Conservation (phyloP, 2,329 filamentous ascomycete genomes). For the Fusarium napiforme region DNA sequence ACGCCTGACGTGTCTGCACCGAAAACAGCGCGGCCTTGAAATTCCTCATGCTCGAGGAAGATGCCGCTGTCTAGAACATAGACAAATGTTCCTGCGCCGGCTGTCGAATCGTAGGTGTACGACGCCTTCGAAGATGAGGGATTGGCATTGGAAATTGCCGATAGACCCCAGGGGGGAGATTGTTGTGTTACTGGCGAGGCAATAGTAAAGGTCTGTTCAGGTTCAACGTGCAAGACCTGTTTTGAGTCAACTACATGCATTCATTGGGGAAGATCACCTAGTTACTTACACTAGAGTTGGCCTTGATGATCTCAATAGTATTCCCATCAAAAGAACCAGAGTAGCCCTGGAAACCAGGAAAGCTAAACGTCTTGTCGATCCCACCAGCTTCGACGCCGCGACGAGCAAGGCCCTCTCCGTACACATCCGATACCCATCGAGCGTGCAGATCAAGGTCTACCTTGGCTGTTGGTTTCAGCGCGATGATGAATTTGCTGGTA, state of each 20-base stretch:
- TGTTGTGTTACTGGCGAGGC: neutral
- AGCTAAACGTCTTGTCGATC: neutral
- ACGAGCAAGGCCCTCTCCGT: neutral
- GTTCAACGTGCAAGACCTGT: neutral
- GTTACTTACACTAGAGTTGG: neutral
- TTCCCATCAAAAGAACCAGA: neutral
- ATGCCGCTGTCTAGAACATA: constrained; percentile 21
- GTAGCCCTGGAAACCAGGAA: constrained; percentile 9
- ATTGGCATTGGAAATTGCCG: constrained; percentile 9
- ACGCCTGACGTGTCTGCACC: constrained; percentile 10
- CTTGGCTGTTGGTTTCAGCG: neutral
- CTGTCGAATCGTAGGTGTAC: constrained; percentile 15
- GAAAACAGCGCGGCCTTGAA: constrained; percentile 6
- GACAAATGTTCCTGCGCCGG: constrained; percentile 4
- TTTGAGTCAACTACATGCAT: too few species aligned
- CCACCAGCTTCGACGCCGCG: neutral
- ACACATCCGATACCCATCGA: neutral
- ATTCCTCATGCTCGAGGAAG: neutral
- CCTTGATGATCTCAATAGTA: constrained; percentile 4
- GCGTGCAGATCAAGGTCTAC: neutral
- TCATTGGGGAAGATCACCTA: too few species aligned
- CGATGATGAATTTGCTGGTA: neutral
- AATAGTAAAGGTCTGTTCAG: neutral
- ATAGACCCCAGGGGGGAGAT: constrained; percentile 4
- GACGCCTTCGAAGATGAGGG: neutral